Base-by-base conservation (phyloP, 257 asterid species). In the Perilla frutescens region DNA sequence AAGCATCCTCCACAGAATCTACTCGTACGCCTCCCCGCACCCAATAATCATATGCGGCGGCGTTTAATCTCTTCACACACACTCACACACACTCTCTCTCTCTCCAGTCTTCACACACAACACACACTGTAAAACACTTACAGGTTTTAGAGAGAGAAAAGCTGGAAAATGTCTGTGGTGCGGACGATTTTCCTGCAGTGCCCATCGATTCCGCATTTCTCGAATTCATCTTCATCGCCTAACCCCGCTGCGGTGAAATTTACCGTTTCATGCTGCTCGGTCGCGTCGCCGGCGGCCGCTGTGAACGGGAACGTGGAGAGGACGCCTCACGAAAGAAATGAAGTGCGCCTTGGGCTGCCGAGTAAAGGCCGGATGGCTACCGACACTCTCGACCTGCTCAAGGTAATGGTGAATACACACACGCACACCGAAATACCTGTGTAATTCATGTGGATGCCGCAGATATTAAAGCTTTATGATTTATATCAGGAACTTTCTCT, bases 281-380 rank as follows among this genome's bases (percentile, higher is more conserved):
- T 66, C 37, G 80, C 89, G 69, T 70, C 87, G 11, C 87, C 92
- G 72, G 71, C 75, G 8, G 72, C 90, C 5, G 78, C 75, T 13
- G 88, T 80, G 7, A 87, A 83, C 36, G 96, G 87, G 32, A 90
- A 91, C 62, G 92, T 71, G 36, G 89, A 85, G 1, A 77, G 34
- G 68, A 80, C 32, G 51, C 36, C 80, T 6, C 9, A 68, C 4
- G 87, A 86, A 20, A 81, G 99, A 58, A 80, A 62, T 57, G 94
- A 87, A 73, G 86, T 95, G 79, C 96, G 99, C 31, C 86, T 95
- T n/a, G 99, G 99, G 9, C 80, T 95, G 86, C 99, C 99, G 45
- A 95, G 99, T 73, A 95, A 95, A 84, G 99, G 99, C 43, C 88
- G 99, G 66, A 90, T 95, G 98, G 98, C 99, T 3, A 48, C 90